These are phyloP conservation scores for Terana coerulea DNA, from an alignment of 768 basidiomycete genomes.

Conservation along the genomic window DNA sequence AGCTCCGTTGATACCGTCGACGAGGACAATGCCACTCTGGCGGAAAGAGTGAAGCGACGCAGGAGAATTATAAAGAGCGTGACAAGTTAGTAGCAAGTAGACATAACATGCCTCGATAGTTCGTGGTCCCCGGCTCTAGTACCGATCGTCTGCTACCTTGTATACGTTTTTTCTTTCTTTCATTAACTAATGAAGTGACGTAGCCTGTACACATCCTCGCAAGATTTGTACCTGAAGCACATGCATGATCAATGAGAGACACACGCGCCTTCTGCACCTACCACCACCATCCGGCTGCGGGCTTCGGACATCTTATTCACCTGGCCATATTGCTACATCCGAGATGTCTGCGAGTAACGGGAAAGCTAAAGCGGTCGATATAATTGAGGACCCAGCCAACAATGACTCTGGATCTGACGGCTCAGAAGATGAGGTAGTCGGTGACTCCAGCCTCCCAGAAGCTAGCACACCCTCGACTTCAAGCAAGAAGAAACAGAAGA, in stretches of 20 bases:
- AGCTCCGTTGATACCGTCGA: background rate
- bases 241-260: too few species aligned
- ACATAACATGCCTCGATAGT: too few species aligned
- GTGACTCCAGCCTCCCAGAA: constrained; percentile 15
- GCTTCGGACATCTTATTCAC: too few species aligned
- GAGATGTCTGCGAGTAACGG: constrained; percentile 32
- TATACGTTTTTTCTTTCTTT: too few species aligned
- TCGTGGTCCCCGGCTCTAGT: too few species aligned
- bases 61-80: too few species aligned
- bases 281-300: too few species aligned
- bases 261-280: too few species aligned
- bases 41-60: constrained; percentile 24
- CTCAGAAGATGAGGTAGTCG: constrained; percentile 32
- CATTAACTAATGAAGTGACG: too few species aligned
- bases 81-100: too few species aligned
- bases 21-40: constrained; percentile 11
- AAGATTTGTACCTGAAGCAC: background rate
- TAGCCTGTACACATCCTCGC: background rate
- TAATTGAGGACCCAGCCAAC: constrained; percentile 25
- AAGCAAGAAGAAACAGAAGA: constrained; percentile 87
- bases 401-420: constrained; percentile 13
- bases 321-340: too few species aligned
- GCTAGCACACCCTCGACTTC: constrained; percentile 32
- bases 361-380: constrained; percentile 39
- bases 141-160: too few species aligned